phyloP scores from a whole-genome alignment of 1,284 basidiomycete genomes.

The Leccinum brunneo-olivaceum region DNA sequence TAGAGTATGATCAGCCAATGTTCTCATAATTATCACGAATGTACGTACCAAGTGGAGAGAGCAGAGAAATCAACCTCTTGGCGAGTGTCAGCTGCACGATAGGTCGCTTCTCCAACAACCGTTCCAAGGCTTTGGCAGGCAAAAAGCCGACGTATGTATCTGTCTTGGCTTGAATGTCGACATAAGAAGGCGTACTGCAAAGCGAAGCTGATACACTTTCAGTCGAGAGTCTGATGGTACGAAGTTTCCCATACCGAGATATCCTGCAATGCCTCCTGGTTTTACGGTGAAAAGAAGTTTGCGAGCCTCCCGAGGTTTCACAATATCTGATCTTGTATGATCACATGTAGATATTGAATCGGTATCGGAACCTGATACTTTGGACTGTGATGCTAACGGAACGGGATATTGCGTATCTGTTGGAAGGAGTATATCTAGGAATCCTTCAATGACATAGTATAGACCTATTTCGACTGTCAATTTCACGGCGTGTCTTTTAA shows the following conservation, averaged over 20 bases:
- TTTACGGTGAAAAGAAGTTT: constrained; percentile 91
- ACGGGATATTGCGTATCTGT: constrained; percentile 32
- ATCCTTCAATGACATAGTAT: constrained; percentile 98
- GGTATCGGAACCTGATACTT: constrained; percentile 19
- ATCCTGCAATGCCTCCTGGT: constrained; percentile 97
- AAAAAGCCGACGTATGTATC: constrained; percentile 96
- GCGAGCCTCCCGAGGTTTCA: constrained; percentile 26
- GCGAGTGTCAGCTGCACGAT: constrained; percentile 96
- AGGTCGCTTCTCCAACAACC: constrained; percentile 87
- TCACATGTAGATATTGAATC: constrained; percentile 20
- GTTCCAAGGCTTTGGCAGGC: constrained; percentile 82
- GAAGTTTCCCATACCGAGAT: constrained; percentile 59
- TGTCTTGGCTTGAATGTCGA: constrained; percentile 94
- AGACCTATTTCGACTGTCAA: constrained; percentile 49
- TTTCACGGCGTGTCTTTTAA: not conserved
- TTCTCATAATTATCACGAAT: not conserved
- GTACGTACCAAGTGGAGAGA: constrained; percentile 79
- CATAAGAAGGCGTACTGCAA: constrained; percentile 88
- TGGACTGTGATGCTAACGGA: constrained; percentile 21
- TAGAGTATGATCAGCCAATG: constrained; percentile 26
- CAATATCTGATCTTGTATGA: constrained; percentile 11
- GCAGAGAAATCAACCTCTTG: constrained; percentile 87
- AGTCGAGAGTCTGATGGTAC: not conserved
- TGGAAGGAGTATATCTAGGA: constrained; percentile 86
- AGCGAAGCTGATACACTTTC: constrained; percentile 60